Conservation (phyloP, 306 rosid genomes). For the Cucumis melo region DNA sequence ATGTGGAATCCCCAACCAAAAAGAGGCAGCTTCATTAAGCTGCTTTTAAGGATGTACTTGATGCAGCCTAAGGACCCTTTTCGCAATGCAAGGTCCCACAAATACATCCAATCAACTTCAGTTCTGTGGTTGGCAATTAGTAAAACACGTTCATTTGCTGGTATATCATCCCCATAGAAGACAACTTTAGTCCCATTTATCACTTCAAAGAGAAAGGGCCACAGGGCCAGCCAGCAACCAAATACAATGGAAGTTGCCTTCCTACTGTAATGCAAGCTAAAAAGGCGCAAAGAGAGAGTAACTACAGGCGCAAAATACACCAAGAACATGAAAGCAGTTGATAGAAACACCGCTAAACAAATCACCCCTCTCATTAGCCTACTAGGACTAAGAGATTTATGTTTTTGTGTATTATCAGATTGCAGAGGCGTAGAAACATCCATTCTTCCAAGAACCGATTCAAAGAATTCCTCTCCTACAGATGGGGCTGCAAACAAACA, state of each 20-base stretch:
- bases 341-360: constrained; percentile 69
- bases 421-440: constrained; percentile 32
- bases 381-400: constrained; percentile 48
- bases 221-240: constrained; percentile 65
- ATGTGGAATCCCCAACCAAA: constrained; percentile 95
- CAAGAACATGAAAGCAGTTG: constrained; percentile 66
- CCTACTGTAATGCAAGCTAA: constrained; percentile 55
- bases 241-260: constrained; percentile 47
- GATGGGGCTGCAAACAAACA: constrained; percentile 25
- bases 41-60: constrained; percentile 81
- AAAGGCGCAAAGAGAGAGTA: constrained; percentile 29
- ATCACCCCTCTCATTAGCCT: constrained; percentile 57
- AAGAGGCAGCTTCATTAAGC: constrained; percentile 87
- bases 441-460: constrained; percentile 42
- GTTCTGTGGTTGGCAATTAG: constrained; percentile 85
- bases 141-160: constrained; percentile 63
- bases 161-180: constrained; percentile 68
- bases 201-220: constrained; percentile 88
- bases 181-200: constrained; percentile 65
- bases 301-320: constrained; percentile 52
- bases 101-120: constrained; percentile 99
- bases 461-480: constrained; percentile 24
- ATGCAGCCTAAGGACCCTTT: constrained; percentile 68
- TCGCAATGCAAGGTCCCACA: constrained; percentile 87
- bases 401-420: constrained; percentile 33